A percentile compares a stretch with the other conserved stretches of the same genome.
Evolutionary conservation across 306 rosid genomes (phyloP).

Genomic region (Gynostemma pentaphyllum): DNA sequence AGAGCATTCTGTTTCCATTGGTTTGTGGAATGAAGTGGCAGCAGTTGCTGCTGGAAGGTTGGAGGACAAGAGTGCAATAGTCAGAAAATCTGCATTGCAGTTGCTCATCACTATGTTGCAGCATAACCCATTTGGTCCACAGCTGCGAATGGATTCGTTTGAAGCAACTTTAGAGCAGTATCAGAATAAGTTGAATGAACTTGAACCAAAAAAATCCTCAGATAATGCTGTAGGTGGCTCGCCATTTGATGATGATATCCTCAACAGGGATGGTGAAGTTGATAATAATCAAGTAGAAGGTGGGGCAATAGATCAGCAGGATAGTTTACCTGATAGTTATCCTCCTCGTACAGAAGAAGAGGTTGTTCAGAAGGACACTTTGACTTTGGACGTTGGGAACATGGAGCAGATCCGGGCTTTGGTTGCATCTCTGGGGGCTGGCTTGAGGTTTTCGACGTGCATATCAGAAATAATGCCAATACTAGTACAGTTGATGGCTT

Average conservation of each 20-base stretch:
- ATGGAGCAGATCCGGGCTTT: conserved; percentile 93
- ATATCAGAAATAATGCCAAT: conserved; percentile 65
- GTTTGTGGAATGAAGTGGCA: conserved; percentile 94
- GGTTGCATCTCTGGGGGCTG: conserved; percentile 96
- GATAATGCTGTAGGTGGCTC: conserved; percentile 25
- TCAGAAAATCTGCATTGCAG: conserved; percentile 74
- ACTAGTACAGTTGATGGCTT: conserved; percentile 90
- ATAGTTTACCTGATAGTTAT: conserved; percentile 64
- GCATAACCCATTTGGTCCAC: conserved; percentile 97
- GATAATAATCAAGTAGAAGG: conserved; percentile 26
- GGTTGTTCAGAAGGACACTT: conserved; percentile 36
- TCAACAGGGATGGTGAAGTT: conserved; percentile 47
- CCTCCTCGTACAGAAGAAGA: conserved; percentile 39
- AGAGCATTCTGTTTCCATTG: conserved; percentile 83
- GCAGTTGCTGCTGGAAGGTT: conserved; percentile 84
- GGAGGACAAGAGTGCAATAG: conserved; percentile 98
- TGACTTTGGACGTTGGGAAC: conserved; percentile 80
- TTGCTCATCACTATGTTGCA: conserved; percentile 86
- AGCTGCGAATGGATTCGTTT: conserved; percentile 71
- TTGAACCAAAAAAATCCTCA: conserved; percentile 47
- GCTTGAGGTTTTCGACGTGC: conserved; percentile 75
- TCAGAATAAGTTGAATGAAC: conserved; percentile 59
- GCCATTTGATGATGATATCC: conserved; percentile 32
- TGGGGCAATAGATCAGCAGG: conserved; percentile 37
- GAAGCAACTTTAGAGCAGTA: conserved; percentile 88